Conservation (phyloP, 371 early-diverging fungal genomes). For the Circinella minor region DNA sequence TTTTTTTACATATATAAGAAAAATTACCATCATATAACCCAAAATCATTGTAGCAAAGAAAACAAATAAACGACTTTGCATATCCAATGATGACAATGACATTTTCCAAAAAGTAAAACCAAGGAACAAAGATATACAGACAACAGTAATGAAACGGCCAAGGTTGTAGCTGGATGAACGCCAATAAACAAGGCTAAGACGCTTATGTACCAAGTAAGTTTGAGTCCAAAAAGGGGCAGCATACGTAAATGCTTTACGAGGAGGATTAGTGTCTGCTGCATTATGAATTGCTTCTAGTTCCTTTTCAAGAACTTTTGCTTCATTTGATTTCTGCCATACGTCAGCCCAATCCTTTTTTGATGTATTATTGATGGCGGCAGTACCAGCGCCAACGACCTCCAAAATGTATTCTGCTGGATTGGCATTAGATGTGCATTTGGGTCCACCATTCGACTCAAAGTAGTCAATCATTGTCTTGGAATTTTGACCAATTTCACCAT, state of each 20-base stretch:
- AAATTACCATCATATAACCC: slow-evolving; percentile 29
- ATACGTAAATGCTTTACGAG: slow-evolving; percentile 26
- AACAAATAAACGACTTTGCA: slow-evolving; percentile 68
- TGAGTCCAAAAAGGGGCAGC: slow-evolving; percentile 41
- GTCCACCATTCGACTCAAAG: slow-evolving; percentile 66
- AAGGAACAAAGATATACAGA: slow-evolving; percentile 46
- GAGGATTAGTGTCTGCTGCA: slow-evolving; percentile 16
- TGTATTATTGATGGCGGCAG: slow-evolving; percentile 47
- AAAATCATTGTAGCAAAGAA: slow-evolving; percentile 68
- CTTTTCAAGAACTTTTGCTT: slow-evolving; percentile 30
- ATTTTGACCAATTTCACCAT: slow-evolving; percentile 65
- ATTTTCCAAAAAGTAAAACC: slow-evolving; percentile 67
- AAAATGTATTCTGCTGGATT: slow-evolving; percentile 80
- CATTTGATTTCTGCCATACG: slow-evolving; percentile 47
- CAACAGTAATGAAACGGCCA: slow-evolving; percentile 51
- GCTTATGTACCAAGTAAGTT: slow-evolving; percentile 44
- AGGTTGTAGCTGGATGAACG: slow-evolving; percentile 63
- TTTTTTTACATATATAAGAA: background rate
- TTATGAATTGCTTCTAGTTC: slow-evolving; percentile 32
- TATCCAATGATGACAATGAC: slow-evolving; percentile 48
- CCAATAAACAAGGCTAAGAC: slow-evolving; percentile 62
- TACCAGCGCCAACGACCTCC: slow-evolving; percentile 51
- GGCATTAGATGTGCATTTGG: slow-evolving; percentile 53
- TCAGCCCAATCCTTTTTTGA: slow-evolving; percentile 58
- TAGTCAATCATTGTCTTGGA: slow-evolving; percentile 58